These are phyloP conservation scores for Dittrichia graveolens DNA, from an alignment of 129 eudicot genomes.

Conservation along the genomic window DNA sequence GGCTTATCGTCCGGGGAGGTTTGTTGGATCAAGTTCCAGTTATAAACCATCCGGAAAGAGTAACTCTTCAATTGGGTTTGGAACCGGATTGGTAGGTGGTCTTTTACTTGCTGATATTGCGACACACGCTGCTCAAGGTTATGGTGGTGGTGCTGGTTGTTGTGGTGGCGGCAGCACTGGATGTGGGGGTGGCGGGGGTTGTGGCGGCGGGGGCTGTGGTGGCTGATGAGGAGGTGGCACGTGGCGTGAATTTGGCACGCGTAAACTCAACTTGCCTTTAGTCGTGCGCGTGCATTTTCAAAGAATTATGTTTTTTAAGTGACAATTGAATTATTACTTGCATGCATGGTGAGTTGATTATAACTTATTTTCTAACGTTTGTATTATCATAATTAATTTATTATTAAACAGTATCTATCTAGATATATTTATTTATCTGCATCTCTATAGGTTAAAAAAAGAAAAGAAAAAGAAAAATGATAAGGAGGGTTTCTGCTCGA, in stretches of 20 bases:
- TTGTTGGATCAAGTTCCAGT: not conserved
- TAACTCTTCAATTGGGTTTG: conserved; percentile 38
- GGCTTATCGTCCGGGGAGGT: conserved; percentile 30
- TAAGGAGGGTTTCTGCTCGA: too few relatives aligned
- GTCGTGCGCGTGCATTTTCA: too few relatives aligned
- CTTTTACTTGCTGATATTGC: conserved; percentile 48
- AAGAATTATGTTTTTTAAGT: too few relatives aligned
- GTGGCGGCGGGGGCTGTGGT: conserved; percentile 8
- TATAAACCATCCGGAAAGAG: conserved; percentile 24
- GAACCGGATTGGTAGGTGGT: conserved; percentile 52
- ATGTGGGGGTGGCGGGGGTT: conserved; percentile 26
- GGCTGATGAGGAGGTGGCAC: not conserved
- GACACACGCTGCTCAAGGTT: conserved; percentile 7
- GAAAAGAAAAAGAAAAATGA: too few relatives aligned
- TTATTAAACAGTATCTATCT: too few relatives aligned
- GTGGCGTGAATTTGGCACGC: conserved; percentile 15
- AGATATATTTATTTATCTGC: too few relatives aligned
- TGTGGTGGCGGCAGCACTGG: not conserved
- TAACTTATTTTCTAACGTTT: too few relatives aligned
- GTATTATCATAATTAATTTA: too few relatives aligned
- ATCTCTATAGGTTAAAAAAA: too few relatives aligned
- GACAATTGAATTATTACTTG: too few relatives aligned
- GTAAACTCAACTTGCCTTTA: too few relatives aligned
- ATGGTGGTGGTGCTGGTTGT: not conserved
- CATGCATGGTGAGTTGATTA: too few relatives aligned